phyloP scores from a whole-genome alignment of 257 asterid genomes.

The Orobanche coerulescens region DNA sequence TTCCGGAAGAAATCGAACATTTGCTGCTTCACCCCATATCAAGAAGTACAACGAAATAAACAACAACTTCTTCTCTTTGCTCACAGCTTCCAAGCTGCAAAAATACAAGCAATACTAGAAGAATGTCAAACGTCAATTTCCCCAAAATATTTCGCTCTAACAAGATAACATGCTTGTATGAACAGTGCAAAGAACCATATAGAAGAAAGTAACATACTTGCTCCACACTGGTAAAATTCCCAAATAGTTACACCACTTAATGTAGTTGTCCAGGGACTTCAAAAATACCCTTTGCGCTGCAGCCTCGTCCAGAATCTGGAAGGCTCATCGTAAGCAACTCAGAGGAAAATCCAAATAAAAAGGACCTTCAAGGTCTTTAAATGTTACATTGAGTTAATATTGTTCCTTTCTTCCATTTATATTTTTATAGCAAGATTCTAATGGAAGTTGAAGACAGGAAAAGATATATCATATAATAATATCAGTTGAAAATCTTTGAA shows the following conservation, averaged over 20 bases:
- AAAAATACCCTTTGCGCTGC: conserved; percentile 78
- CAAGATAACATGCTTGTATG: conserved; percentile 6
- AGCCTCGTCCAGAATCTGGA: conserved; percentile 93
- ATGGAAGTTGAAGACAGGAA: neutral
- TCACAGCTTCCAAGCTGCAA: conserved; percentile 73
- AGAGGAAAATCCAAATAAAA: conserved; percentile 11
- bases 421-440: neutral
- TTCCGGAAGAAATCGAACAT: conserved; percentile 94
- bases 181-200: conserved; percentile 3
- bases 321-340: conserved; percentile 23
- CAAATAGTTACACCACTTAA: conserved; percentile 87
- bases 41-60: conserved; percentile 72
- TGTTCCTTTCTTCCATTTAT: conserved; percentile 5
- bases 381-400: neutral
- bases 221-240: conserved; percentile 83
- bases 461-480: neutral
- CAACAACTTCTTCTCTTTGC: conserved; percentile 89
- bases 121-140: neutral
- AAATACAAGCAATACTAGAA: conserved; percentile 6
- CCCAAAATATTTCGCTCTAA: conserved; percentile 13
- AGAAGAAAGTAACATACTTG: conserved; percentile 53
- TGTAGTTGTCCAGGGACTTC: conserved; percentile 92
- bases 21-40: conserved; percentile 98
- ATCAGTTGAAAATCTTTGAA: neutral
- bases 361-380: conserved; percentile 11